Evolutionary conservation across 768 basidiomycete species (phyloP).

Genomic region (Lentinula raphanica): DNA sequence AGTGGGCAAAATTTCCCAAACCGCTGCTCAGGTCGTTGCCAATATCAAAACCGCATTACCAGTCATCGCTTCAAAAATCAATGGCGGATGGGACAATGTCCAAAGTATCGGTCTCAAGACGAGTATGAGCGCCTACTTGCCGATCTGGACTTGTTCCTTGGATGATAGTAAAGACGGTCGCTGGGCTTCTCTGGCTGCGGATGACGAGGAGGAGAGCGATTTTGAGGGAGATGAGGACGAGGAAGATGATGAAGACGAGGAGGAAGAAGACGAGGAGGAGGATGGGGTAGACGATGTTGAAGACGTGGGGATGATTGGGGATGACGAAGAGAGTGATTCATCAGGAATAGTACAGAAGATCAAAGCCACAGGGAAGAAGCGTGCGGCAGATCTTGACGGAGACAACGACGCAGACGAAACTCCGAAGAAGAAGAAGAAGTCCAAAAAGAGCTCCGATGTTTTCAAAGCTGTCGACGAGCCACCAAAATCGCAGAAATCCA

Average conservation of each 20-base stretch:
- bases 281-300: constrained; percentile 9
- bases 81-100: constrained; percentile 86
- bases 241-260: constrained; percentile 14
- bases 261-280: constrained; percentile 21
- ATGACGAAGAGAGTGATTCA: constrained; percentile 13
- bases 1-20: constrained; percentile 70
- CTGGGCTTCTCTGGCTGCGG: constrained; percentile 27
- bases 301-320: constrained; percentile 6
- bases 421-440: constrained; percentile 43
- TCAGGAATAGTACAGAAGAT: constrained; percentile 13
- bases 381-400: constrained; percentile 31
- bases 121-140: constrained; percentile 74
- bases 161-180: constrained; percentile 52
- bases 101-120: constrained; percentile 90
- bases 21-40: constrained; percentile 63
- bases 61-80: constrained; percentile 60
- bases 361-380: constrained; percentile 28
- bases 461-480: background rate
- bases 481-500: constrained; percentile 11
- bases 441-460: constrained; percentile 20
- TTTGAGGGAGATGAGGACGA: constrained; percentile 18
- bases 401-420: constrained; percentile 27
- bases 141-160: constrained; percentile 85
- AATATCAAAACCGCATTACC: constrained; percentile 82
- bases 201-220: constrained; percentile 22